These are phyloP conservation scores for Gossypium bickii DNA, from an alignment of 345 rosid species.

Conservation along the genomic window DNA sequence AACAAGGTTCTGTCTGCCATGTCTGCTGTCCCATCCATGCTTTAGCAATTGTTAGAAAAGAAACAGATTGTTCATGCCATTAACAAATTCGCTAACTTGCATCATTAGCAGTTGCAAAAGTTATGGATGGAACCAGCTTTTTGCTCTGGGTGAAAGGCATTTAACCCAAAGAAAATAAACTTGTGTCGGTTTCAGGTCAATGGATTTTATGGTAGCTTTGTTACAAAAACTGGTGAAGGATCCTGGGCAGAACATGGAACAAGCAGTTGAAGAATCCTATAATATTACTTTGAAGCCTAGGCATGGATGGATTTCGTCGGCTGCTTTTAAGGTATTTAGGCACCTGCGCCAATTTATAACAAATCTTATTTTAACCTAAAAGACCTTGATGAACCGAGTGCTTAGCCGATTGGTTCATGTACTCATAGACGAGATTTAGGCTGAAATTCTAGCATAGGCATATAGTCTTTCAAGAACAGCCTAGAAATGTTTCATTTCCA, in stretches of 20 bases:
- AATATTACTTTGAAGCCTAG: slow-evolving; percentile 61
- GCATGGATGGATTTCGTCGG: slow-evolving; percentile 95
- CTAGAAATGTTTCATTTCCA: not conserved
- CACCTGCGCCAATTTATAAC: not conserved
- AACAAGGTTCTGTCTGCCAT: not conserved
- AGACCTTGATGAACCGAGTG: not conserved
- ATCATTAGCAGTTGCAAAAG: not conserved
- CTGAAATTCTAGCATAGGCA: not conserved
- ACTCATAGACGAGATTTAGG: not conserved
- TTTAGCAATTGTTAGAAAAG: no score
- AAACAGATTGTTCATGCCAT: not conserved
- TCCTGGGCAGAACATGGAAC: slow-evolving; percentile 55
- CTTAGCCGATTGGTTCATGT: not conserved
- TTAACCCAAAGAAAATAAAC: not conserved
- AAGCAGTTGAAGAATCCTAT: slow-evolving; percentile 78
- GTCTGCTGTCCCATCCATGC: not conserved
- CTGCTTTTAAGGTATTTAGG: slow-evolving; percentile 71
- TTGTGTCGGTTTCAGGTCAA: slow-evolving; percentile 39
- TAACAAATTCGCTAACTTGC: not conserved
- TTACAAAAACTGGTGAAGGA: slow-evolving; percentile 50
- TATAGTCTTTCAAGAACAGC: not conserved
- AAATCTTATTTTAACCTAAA: not conserved
- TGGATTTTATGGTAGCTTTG: slow-evolving; percentile 63
- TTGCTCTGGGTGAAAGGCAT: not conserved
- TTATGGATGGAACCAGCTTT: not conserved